Evolutionary conservation across 164 flowering plant genomes (phyloP).

Genomic region (Piper betle): DNA sequence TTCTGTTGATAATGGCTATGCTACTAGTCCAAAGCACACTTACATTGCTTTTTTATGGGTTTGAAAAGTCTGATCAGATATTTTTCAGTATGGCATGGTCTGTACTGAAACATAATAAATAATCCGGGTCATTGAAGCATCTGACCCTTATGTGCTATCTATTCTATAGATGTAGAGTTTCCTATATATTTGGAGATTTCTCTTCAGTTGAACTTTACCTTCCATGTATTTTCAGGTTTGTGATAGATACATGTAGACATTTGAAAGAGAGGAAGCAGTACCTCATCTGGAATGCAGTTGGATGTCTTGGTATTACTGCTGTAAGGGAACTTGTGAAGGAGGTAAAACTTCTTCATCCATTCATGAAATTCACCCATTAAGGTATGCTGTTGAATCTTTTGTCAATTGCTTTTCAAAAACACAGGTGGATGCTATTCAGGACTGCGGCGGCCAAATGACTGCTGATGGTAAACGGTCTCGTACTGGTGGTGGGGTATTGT

Average conservation of each 20-base stretch:
- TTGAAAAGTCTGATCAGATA: not conserved
- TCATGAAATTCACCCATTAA: not conserved
- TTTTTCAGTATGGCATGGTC: not conserved
- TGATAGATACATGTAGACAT: conserved; percentile 51
- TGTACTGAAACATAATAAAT: too few relatives aligned
- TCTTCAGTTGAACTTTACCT: not conserved
- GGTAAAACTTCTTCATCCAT: conserved; percentile 26
- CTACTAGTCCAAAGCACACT: too few relatives aligned
- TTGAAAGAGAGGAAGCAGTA: conserved; percentile 75
- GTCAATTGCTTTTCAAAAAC: conserved; percentile 1
- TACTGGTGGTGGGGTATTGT: conserved; percentile 79
- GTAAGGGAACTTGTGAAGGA: conserved; percentile 71
- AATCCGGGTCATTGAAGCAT: not conserved
- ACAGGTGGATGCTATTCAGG: conserved; percentile 86
- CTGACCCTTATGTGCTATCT: too few relatives aligned
- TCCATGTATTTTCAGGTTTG: conserved; percentile 32
- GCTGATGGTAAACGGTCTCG: conserved; percentile 60
- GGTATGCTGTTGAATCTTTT: not conserved
- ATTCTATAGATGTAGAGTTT: not conserved
- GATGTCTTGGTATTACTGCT: conserved; percentile 72
- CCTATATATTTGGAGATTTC: not conserved
- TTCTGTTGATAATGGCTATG: not conserved
- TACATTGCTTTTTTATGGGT: too few relatives aligned
- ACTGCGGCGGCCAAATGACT: conserved; percentile 94
- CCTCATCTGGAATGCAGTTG: conserved; percentile 73